Base-by-base conservation (phyloP, 306 rosid genomes). In the Lathyrus tuberosus region DNA sequence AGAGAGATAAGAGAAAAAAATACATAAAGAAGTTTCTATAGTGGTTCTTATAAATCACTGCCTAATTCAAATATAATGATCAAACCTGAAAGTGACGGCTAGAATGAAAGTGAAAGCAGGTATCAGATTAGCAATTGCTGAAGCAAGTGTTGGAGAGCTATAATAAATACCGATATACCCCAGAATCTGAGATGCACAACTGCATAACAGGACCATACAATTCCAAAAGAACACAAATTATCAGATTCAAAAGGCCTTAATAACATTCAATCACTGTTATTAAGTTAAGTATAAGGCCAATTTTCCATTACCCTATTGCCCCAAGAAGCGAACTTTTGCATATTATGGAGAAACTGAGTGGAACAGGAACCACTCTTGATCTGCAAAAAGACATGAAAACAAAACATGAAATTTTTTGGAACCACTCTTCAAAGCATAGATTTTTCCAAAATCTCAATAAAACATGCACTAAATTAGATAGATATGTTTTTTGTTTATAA, bases 111-210 rank as follows among this genome's bases (percentile, higher is more conserved):
- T 88, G 82, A 90, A 88, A 72, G 97, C 96, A 68, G 98, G 96
- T 67, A 90, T 89, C 20, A 93, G 72, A 72, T 88, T 90, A 76
- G 86, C 83, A 63, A 93, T 93, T 61, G 98, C 88, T 8, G 98
- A 93, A 73, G 98, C 81, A 76, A 93, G 98, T 3, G 96, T 81
- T 8, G 98, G 98, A 78, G 97, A 93, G 69, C 98, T 85, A 41
- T 58, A 84, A 65, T 37, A 85, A 77, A 90, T 84, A 18, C 91
- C 91, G 8, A 88, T 84, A 66, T 79, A 88, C 56, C 92, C 97
- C 80, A 93, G 54, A 9, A 88, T 72, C 82, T 88, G 97, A 42
- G 94, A 88, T 64, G 79, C 80, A 70, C 91, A 77, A 76, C 98
- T 93, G 69, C 81, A 65, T 20, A 22, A 64, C 1, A 64, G 8